Percentiles rank a stretch among this genome's conserved stretches.
These are phyloP conservation scores for Xylaria sp. DNA, from an alignment of 2,329 filamentous ascomycete genomes.

Conservation along the genomic window DNA sequence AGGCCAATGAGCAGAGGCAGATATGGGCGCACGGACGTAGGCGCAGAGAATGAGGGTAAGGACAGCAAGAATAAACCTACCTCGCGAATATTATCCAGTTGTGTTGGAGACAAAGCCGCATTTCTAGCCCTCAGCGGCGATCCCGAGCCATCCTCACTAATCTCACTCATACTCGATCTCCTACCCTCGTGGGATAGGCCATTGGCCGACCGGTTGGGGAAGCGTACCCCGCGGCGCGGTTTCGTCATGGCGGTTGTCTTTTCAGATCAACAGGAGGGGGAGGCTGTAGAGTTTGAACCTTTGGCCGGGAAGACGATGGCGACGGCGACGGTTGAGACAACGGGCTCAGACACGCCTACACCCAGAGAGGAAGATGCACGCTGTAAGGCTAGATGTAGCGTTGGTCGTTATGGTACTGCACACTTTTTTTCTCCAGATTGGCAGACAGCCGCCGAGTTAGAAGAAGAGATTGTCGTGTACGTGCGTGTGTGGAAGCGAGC, in stretches of 20 bases:
- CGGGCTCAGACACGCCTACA: too few relatives aligned
- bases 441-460: too few relatives aligned
- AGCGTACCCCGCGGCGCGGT: slow-evolving; percentile 59
- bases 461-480: too few relatives aligned
- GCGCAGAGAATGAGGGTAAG: slow-evolving; percentile 10
- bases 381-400: too few relatives aligned
- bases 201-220: slow-evolving; percentile 56
- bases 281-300: neutral
- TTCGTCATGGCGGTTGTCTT: slow-evolving; percentile 38
- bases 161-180: slow-evolving; percentile 74
- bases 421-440: too few relatives aligned
- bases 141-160: slow-evolving; percentile 63
- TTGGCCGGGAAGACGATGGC: neutral
- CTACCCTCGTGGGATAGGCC: slow-evolving; percentile 58
- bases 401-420: too few relatives aligned
- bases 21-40: too few relatives aligned
- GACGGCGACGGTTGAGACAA: neutral
- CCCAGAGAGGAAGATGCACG: too few relatives aligned
- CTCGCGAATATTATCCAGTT: slow-evolving; percentile 48
- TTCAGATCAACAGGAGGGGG: neutral
- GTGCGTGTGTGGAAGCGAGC: too few relatives aligned
- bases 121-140: slow-evolving; percentile 41
- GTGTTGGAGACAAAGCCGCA: slow-evolving; percentile 25
- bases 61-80: slow-evolving; percentile 38
- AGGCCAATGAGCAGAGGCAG: too few relatives aligned